phyloP scores from a whole-genome alignment of 768 basidiomycete genomes.

The Pulveroboletus sp. region DNA sequence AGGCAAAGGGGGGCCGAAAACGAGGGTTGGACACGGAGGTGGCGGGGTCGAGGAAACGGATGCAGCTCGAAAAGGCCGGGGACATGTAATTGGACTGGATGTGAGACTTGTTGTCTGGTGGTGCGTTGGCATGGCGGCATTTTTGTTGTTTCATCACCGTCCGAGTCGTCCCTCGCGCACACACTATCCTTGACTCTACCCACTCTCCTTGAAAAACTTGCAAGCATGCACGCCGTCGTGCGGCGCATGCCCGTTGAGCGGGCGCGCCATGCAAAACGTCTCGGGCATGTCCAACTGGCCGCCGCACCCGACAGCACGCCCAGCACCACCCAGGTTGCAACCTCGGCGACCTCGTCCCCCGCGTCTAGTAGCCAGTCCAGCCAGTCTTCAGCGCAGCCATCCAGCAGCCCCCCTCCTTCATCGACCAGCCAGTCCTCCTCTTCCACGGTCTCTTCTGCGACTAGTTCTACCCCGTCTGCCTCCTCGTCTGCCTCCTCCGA shows the following conservation, averaged over 20 bases:
- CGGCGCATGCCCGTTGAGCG: conserved; percentile 32
- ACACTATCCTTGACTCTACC: not conserved
- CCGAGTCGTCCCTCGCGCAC: conserved; percentile 3
- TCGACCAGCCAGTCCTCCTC: conserved; percentile 2
- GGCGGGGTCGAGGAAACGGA: conserved; percentile 67
- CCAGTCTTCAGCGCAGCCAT: conserved; percentile 7
- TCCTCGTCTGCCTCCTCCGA: not conserved
- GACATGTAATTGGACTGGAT: conserved; percentile 32
- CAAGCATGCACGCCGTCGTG: conserved; percentile 20
- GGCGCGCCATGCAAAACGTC: conserved; percentile 31
- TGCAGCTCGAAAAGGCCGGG: conserved; percentile 64
- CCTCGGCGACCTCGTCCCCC: not conserved
- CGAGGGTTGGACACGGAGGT: conserved; percentile 76
- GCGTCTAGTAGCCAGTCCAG: conserved; percentile 1
- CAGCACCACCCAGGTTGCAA: not conserved
- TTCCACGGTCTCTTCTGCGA: conserved; percentile 1
- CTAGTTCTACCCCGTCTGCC: conserved; percentile 5
- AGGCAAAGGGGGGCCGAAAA: conserved; percentile 94
- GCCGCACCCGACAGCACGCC: not conserved
- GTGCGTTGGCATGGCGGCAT: not conserved
- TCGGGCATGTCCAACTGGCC: conserved; percentile 21
- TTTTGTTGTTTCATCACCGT: not conserved
- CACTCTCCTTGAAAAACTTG: conserved; percentile 9
- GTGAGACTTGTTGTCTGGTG: not conserved
- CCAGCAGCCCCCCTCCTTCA: conserved; percentile 18